These are phyloP conservation scores for Phoma sp. DNA, from an alignment of 2,329 filamentous ascomycete genomes.

Conservation along the genomic window DNA sequence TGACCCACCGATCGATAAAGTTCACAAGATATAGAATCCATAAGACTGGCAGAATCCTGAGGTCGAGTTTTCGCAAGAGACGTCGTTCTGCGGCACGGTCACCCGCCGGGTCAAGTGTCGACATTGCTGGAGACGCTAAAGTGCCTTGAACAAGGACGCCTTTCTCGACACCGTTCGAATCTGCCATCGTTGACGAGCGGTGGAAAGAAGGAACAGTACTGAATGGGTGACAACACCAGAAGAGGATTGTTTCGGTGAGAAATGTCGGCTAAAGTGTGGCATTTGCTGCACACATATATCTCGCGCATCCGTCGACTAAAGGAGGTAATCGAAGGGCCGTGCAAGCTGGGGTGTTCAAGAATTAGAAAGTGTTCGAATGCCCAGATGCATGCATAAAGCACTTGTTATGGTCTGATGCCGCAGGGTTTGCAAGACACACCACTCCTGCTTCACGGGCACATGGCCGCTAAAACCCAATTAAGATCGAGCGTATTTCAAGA, in stretches of 20 bases:
- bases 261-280: background rate
- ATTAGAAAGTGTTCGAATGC: background rate
- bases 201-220: background rate
- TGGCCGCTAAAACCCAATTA: background rate
- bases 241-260: too few species aligned
- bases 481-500: background rate
- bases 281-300: background rate
- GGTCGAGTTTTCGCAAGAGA: constrained; percentile 40
- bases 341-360: background rate
- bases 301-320: background rate
- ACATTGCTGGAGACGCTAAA: constrained; percentile 11
- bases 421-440: background rate
- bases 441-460: background rate
- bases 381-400: background rate
- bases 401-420: background rate
- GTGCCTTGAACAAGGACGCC: constrained; percentile 10
- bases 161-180: constrained; percentile 19
- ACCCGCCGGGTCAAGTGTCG: constrained; percentile 19
- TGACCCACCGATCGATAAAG: constrained; percentile 39
- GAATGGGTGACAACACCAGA: too few species aligned
- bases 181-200: background rate
- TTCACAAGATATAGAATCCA: constrained; percentile 44
- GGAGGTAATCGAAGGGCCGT: background rate
- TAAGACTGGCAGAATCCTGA: constrained; percentile 38
- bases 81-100: constrained; percentile 34